Percentiles rank a stretch among this genome's conserved stretches.
These are phyloP conservation scores for Blastobotrys chiropterorum DNA, from an alignment of 805 yeast genomes.

Conservation along the genomic window DNA sequence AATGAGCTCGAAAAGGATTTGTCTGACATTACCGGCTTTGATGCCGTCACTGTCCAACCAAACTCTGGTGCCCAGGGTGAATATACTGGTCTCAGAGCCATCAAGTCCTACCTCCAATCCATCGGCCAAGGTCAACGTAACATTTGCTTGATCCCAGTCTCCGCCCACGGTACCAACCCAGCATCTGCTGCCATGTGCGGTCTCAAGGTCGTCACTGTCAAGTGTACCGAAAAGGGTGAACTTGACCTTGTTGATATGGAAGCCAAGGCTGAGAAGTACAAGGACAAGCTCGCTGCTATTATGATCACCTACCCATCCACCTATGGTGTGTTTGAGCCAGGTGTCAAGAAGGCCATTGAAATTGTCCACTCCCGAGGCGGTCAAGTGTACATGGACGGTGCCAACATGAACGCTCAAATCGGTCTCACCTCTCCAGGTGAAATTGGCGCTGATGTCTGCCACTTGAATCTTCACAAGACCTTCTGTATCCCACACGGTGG, in stretches of 20 bases:
- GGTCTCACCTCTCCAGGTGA: conserved; percentile 97
- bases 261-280: conserved; percentile 63
- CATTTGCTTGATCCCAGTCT: conserved; percentile 89
- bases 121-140: conserved; percentile 69
- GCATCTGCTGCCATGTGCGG: conserved; percentile 99
- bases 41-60: conserved; percentile 87
- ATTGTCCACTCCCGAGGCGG: conserved; percentile 83
- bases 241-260: conserved; percentile 73
- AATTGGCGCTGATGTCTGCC: conserved; percentile 97
- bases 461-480: conserved; percentile 92
- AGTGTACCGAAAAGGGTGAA: conserved; percentile 80
- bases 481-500: conserved; percentile 99
- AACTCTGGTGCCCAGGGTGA: conserved; percentile 99
- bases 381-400: conserved; percentile 96
- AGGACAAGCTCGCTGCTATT: conserved; percentile 71
- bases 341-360: conserved; percentile 78
- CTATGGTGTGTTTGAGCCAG: conserved; percentile 92
- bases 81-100: conserved; percentile 86
- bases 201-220: conserved; percentile 84
- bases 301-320: conserved; percentile 99
- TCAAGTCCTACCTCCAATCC: conserved; percentile 65
- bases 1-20: conserved; percentile 75
- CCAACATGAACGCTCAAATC: conserved; percentile 98
- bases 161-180: conserved; percentile 98
- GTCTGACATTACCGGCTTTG: conserved; percentile 89